Conservation (phyloP, 495 filamentous ascomycete species). For the Penicillium silybi region DNA sequence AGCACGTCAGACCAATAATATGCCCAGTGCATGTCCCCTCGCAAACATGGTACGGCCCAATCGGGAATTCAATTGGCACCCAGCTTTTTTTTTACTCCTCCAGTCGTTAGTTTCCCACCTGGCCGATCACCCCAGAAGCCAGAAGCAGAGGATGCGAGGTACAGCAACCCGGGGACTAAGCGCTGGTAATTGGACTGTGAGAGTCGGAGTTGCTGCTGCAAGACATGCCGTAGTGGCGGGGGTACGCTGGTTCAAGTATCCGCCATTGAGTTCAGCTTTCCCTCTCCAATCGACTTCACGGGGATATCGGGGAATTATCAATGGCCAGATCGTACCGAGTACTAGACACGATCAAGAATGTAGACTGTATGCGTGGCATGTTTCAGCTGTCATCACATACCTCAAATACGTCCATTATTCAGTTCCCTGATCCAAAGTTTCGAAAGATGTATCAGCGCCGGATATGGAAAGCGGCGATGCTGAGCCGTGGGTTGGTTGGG, state of each 20-base stretch:
- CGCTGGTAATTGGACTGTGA: neutral
- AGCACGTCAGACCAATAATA: neutral
- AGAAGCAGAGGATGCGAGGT: slow-evolving; percentile 3
- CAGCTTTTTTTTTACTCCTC: neutral
- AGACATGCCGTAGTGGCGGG: neutral
- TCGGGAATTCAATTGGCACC: neutral
- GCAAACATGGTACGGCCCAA: neutral
- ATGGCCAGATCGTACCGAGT: slow-evolving; percentile 4
- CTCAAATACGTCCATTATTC: no score
- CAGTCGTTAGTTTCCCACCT: slow-evolving; percentile 9
- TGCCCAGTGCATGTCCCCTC: neutral
- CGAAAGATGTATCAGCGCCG: slow-evolving; percentile 6
- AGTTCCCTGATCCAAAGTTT: no score
- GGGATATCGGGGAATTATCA: neutral
- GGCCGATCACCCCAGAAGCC: slow-evolving; percentile 13
- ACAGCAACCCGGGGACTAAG: neutral
- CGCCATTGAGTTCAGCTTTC: neutral
- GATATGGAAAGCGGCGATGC: slow-evolving; percentile 1
- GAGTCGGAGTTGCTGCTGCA: neutral
- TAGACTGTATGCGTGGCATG: neutral
- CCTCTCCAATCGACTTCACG: neutral
- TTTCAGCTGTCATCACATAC: neutral
- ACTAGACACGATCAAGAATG: neutral
- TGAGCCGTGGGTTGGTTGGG: neutral
- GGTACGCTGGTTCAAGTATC: neutral